Evolutionary conservation across 495 filamentous ascomycete genomes (phyloP).

Genomic region (Rusavskia elegans): DNA sequence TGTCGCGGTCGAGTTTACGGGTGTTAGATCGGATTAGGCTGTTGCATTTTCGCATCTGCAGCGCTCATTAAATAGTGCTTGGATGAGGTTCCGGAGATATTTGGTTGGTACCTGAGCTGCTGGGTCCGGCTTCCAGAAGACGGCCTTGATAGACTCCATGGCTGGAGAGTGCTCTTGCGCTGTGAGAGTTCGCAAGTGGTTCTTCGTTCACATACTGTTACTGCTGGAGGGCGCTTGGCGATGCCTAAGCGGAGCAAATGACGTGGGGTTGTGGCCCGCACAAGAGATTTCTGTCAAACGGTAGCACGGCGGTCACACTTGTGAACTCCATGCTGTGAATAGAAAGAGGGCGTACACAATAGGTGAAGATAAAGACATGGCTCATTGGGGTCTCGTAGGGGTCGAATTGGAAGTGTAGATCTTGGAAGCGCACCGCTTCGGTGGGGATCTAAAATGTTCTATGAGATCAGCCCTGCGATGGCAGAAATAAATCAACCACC

Average conservation of each 20-base stretch:
- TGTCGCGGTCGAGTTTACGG: constrained; percentile 90
- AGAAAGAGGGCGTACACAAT: too few species aligned
- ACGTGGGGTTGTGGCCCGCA: background rate
- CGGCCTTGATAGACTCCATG: constrained; percentile 77
- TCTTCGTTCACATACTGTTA: background rate
- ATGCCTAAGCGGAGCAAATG: background rate
- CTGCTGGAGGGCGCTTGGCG: background rate
- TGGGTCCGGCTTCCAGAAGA: constrained; percentile 88
- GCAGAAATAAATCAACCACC: too few species aligned
- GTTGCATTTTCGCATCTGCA: constrained; percentile 90
- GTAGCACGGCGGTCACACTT: background rate
- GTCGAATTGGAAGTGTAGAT: background rate
- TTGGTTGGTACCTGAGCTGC: constrained; percentile 59
- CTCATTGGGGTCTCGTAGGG: too few species aligned
- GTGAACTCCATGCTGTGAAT: background rate
- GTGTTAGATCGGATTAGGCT: constrained; percentile 76
- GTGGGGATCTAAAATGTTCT: background rate
- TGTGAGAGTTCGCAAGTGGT: background rate
- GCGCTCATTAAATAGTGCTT: background rate
- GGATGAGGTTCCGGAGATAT: background rate
- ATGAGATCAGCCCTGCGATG: background rate
- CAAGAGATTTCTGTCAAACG: background rate
- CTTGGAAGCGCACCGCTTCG: background rate
- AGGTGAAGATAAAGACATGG: too few species aligned
- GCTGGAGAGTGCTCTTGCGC: constrained; percentile 6